Percentiles rank a stretch among this genome's conserved stretches.
phyloP scores from a whole-genome alignment of 331 rosid species.

The Pyrus hybrid region DNA sequence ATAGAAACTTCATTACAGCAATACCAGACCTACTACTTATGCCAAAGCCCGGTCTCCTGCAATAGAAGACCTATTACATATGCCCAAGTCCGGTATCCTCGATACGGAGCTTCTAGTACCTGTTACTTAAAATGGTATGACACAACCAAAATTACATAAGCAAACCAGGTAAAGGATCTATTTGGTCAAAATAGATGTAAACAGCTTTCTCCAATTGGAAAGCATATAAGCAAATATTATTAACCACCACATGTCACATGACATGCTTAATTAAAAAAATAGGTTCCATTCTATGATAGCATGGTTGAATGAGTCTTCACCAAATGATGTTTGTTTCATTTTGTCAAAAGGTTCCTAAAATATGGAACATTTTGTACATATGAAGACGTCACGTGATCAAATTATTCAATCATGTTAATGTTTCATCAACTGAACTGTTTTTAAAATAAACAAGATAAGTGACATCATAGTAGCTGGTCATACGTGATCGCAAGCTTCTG shows the following conservation, averaged over 20 bases:
- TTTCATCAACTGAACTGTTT: background rate
- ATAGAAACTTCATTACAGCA: background rate
- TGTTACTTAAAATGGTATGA: too few relatives aligned
- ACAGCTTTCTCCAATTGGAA: background rate
- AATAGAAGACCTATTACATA: background rate
- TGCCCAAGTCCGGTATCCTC: background rate
- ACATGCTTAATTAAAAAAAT: conserved; percentile 6
- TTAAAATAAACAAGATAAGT: conserved; percentile 13
- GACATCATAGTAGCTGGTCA: conserved; percentile 10
- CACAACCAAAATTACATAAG: background rate
- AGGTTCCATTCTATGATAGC: background rate
- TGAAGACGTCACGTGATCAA: background rate
- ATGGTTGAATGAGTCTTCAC: conserved; percentile 8
- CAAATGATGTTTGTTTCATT: background rate
- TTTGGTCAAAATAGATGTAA: background rate
- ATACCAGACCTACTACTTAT: background rate
- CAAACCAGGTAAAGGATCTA: background rate
- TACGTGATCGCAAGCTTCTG: background rate
- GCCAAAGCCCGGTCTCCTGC: background rate
- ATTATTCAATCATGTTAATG: background rate
- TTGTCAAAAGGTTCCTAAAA: background rate
- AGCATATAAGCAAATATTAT: conserved; percentile 5
- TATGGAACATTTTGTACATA: background rate
- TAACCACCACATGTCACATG: conserved; percentile 14
- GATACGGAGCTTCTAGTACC: background rate